Conservation (phyloP, 2,329 filamentous ascomycete genomes). For the Fusarium pseudocircinatum region DNA sequence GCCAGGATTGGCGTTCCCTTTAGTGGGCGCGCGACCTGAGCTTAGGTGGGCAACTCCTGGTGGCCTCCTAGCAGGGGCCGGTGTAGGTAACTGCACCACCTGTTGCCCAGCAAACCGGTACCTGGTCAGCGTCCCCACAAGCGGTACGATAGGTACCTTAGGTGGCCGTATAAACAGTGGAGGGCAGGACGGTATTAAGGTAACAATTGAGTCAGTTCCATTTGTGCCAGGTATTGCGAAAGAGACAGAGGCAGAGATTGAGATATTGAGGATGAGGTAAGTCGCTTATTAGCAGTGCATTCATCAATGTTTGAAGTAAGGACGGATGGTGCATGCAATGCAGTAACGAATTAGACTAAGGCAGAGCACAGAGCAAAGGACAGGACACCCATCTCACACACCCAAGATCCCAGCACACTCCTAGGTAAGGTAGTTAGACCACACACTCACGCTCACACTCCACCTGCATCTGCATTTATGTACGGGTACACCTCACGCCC, state of each 20-base stretch:
- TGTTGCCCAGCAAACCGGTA: constrained; percentile 34
- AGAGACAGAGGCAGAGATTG: not conserved
- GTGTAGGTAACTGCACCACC: constrained; percentile 30
- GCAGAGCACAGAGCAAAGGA: not conserved
- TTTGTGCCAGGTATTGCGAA: constrained; percentile 1
- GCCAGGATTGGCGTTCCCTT: constrained; percentile 1
- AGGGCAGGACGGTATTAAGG: constrained; percentile 1
- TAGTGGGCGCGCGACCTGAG: constrained; percentile 22
- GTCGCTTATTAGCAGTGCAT: not conserved
- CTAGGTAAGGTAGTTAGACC: not conserved
- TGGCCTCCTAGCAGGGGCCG: constrained; percentile 35
- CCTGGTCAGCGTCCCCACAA: constrained; percentile 33
- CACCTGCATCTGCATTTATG: not conserved
- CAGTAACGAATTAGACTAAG: not conserved
- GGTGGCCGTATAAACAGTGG: constrained; percentile 17
- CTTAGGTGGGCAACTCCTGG: constrained; percentile 31
- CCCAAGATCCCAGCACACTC: constrained; percentile 18
- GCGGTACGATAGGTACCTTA: constrained; percentile 15
- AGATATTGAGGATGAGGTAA: not conserved
- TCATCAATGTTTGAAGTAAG: not conserved
- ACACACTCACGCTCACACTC: not conserved
- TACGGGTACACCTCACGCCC: not conserved
- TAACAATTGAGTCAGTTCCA: not conserved
- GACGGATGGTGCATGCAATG: not conserved
- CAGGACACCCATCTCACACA: constrained; percentile 7